A percentile compares a stretch with the other conserved stretches of the same genome.
Conservation (phyloP, 495 filamentous ascomycete species). For the Aspergillus leporis region DNA sequence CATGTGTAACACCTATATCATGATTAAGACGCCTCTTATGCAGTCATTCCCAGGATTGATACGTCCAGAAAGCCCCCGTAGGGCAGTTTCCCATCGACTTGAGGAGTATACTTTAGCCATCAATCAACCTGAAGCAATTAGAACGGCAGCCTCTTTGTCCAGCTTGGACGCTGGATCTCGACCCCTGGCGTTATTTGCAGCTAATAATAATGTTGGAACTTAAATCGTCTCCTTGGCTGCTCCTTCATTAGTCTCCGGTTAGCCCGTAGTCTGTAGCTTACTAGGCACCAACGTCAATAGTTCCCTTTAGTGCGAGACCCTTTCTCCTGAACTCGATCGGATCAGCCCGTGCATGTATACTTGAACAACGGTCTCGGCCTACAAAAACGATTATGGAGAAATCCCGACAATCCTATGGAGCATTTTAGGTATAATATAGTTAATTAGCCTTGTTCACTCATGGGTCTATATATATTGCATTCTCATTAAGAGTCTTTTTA, state of each 20-base stretch:
- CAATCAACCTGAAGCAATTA: slow-evolving; percentile 4
- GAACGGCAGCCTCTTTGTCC: not conserved
- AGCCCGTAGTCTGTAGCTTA: not conserved
- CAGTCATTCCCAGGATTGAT: not conserved
- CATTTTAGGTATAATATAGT: too few species aligned
- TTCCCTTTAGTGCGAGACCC: not conserved
- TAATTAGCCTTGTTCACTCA: not conserved
- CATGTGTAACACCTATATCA: not conserved
- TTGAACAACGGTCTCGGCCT: not conserved
- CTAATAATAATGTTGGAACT: slow-evolving; percentile 1
- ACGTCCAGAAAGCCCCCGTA: not conserved
- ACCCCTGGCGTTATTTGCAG: slow-evolving; percentile 1
- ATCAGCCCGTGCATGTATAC: not conserved
- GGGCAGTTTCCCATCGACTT: not conserved
- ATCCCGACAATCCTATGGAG: too few species aligned
- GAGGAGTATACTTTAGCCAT: not conserved
- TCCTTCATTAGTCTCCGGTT: not conserved
- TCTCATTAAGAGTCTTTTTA: not conserved
- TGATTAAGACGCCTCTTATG: slow-evolving; percentile 1
- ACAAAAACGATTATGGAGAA: too few species aligned
- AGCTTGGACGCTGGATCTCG: not conserved
- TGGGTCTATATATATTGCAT: not conserved
- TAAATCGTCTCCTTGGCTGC: not conserved
- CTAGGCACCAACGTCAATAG: not conserved
- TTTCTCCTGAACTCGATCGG: not conserved